phyloP scores from a whole-genome alignment of 1,139 yeast genomes.

The Debaryomycetaceae sp. region DNA sequence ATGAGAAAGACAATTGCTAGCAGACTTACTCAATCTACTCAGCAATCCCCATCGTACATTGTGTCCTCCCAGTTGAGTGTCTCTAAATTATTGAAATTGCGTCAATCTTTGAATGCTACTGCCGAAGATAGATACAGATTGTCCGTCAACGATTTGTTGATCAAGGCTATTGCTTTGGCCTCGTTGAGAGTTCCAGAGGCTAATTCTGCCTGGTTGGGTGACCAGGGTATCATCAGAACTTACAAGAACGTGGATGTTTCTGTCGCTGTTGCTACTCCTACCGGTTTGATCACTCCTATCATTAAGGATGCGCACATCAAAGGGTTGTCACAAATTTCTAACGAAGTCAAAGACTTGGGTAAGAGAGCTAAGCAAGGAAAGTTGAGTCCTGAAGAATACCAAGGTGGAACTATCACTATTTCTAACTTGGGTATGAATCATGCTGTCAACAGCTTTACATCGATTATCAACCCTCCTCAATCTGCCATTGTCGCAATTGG shows the following conservation, averaged over 20 bases:
- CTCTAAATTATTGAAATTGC: conserved; percentile 83
- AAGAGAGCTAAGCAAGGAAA: conserved; percentile 94
- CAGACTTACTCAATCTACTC: conserved; percentile 84
- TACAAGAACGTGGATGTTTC: conserved; percentile 91
- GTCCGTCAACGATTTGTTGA: conserved; percentile 89
- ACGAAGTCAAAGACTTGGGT: conserved; percentile 86
- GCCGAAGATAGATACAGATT: conserved; percentile 87
- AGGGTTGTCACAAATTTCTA: conserved; percentile 80
- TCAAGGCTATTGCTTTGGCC: conserved; percentile 93
- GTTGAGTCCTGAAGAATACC: conserved; percentile 92
- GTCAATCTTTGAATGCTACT: conserved; percentile 82
- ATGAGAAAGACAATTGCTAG: conserved; percentile 95
- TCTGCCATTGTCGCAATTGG: conserved; percentile 91
- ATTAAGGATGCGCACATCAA: conserved; percentile 81
- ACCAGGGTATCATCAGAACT: conserved; percentile 87
- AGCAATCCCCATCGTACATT: conserved; percentile 85
- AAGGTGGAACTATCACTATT: conserved; percentile 98
- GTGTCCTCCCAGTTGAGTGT: conserved; percentile 86
- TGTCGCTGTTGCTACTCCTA: conserved; percentile 97
- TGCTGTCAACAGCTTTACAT: conserved; percentile 89
- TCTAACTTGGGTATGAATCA: conserved; percentile 98
- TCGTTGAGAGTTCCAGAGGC: conserved; percentile 88
- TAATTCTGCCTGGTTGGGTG: conserved; percentile 90
- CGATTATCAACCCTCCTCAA: conserved; percentile 98
- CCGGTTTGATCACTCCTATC: conserved; percentile 95